Percentiles rank a stretch among this genome's conserved stretches.
Conservation (phyloP, 352 stramenopile species). For the Pythium folliculosum region DNA sequence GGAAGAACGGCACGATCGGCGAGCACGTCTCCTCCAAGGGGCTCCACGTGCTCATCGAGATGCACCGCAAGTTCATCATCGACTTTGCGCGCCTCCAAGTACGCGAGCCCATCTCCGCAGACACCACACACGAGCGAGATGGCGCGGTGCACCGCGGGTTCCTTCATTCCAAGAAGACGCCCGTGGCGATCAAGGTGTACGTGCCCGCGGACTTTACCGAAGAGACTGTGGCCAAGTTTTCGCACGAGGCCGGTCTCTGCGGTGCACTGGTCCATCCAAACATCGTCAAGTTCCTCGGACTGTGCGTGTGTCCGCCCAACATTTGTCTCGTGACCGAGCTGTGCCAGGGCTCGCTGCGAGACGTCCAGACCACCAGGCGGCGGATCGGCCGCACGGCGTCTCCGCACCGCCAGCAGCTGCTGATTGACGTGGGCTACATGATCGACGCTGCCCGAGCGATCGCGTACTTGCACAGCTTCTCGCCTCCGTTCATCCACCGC, state of each 20-base stretch:
- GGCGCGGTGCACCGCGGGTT: constrained; percentile 42
- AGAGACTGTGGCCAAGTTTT: constrained; percentile 41
- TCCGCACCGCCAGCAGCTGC: constrained; percentile 27
- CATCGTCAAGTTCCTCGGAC: constrained; percentile 48
- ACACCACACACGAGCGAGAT: neutral
- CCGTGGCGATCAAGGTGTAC: constrained; percentile 62
- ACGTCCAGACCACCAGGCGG: neutral
- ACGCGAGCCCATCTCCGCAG: constrained; percentile 35
- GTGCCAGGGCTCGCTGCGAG: constrained; percentile 43
- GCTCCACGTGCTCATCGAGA: constrained; percentile 41
- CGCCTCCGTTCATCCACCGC: constrained; percentile 22
- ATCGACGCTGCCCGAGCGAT: constrained; percentile 45
- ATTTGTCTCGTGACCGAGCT: constrained; percentile 58
- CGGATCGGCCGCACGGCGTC: neutral
- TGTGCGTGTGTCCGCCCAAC: constrained; percentile 52
- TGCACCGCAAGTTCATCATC: constrained; percentile 55
- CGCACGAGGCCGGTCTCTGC: constrained; percentile 47
- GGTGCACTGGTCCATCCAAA: constrained; percentile 43
- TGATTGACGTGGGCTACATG: constrained; percentile 42
- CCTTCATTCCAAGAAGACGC: constrained; percentile 30
- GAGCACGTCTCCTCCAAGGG: constrained; percentile 43
- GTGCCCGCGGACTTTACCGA: constrained; percentile 46
- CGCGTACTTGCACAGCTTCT: constrained; percentile 57
- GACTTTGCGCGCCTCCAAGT: constrained; percentile 69
- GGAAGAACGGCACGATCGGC: constrained; percentile 32